Evolutionary conservation across 2,329 filamentous ascomycete species (phyloP), one percentile per base, ranked within the genome.

Genomic region (Venturiaceae sp.): DNA sequence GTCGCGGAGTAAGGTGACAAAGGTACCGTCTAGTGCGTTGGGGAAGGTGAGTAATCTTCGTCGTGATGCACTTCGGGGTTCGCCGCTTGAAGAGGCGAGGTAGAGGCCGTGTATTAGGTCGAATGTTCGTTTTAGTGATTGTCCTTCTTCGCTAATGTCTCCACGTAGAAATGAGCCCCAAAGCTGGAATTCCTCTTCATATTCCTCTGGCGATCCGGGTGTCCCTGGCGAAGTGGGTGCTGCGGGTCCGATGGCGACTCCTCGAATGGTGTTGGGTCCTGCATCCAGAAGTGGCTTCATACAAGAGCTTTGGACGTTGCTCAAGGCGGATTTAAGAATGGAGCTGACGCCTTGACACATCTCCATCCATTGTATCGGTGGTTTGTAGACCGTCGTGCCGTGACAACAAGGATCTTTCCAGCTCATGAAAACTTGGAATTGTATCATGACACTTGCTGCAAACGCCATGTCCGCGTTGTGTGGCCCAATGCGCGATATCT

Each of bases 321-420:
- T 19, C 16, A 34, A 30, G 19, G 57, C 50, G 7, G 57, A 34
- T 26, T 47, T 37, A 5, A 55, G 23, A 11, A 58, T 47, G 11
- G 46, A 41, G 21, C 50, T 47, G 28, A 58, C 47, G 5, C 57
- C 57, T 33, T 58, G 57, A 23, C 47, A 44, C 50, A 55, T 58
- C 28, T 58, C 36, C 23, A 58, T 28, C 57, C 57, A 58, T 30
- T 55, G 47, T 9, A 57, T 34, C n/a, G 57, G 57, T 13, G 41
- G 50, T n/a, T 39, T 28, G 28, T 58, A 58, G n/a, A 28, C 39
- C 7, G 30, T 19, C 21, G 16, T 30, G 19, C 46, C 32, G 13
- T 55, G 32, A 33, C 34, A 28, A 32, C 57, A 58, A 28, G 57
- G 57, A 44, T 58, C 57, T 36, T 46, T 53, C 57, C 57, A 58